Evolutionary conservation across 2,329 filamentous ascomycete genomes (phyloP).

Genomic region (Ascochyta pisi): DNA sequence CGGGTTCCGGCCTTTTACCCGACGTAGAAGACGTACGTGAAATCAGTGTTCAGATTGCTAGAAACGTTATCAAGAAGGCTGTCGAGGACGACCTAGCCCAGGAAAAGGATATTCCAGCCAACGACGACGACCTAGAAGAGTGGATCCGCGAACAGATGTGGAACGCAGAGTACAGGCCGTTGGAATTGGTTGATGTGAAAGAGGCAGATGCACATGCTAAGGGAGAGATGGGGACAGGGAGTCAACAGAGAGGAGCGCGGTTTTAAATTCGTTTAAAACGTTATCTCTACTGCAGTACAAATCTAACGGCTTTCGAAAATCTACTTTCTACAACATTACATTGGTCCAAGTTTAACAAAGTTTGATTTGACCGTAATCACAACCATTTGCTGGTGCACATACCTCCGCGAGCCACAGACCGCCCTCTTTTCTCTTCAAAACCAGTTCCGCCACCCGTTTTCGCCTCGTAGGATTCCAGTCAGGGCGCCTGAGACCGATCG

Average conservation of each 20-base stretch:
- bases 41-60: slow-evolving; percentile 79
- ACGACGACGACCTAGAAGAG: slow-evolving; percentile 64
- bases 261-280: slow-evolving; percentile 3
- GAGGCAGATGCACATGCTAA: slow-evolving; percentile 65
- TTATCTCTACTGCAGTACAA: too few species aligned
- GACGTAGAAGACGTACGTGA: slow-evolving; percentile 76
- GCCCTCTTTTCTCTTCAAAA: not conserved
- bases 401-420: too few species aligned
- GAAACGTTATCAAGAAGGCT: slow-evolving; percentile 75
- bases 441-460: not conserved
- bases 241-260: slow-evolving; percentile 31
- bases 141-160: slow-evolving; percentile 86
- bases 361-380: too few species aligned
- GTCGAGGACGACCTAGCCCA: slow-evolving; percentile 72
- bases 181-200: slow-evolving; percentile 62
- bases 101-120: slow-evolving; percentile 68
- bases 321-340: too few species aligned
- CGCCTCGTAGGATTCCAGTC: not conserved
- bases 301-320: too few species aligned
- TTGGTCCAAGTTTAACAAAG: too few species aligned
- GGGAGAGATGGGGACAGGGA: slow-evolving; percentile 60
- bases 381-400: too few species aligned
- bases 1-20: slow-evolving; percentile 70
- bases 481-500: not conserved
- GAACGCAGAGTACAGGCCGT: slow-evolving; percentile 71